Percentiles rank a stretch among this genome's conserved stretches.
Conservation (phyloP, 352 stramenopile species). For the Synura sp. region DNA sequence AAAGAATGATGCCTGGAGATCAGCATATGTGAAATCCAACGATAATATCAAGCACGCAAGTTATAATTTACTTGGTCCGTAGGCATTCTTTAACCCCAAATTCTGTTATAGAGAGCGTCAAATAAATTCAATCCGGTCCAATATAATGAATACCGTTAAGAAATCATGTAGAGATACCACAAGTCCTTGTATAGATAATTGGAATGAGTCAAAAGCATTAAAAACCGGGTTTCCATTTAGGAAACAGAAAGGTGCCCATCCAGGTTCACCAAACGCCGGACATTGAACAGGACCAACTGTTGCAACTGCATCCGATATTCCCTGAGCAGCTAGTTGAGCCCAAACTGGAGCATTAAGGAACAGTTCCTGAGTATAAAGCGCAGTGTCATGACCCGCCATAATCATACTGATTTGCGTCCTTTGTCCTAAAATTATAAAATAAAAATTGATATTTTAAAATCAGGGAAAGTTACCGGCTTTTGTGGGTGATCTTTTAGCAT, state of each 20-base stretch:
- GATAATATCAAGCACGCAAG: too few relatives aligned
- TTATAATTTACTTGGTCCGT: constrained; percentile 66
- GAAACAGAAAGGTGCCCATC: constrained; percentile 33
- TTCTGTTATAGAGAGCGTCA: background rate
- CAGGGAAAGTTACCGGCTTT: too few relatives aligned
- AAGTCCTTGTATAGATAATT: background rate
- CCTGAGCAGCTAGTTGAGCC: background rate
- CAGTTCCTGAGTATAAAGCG: too few relatives aligned
- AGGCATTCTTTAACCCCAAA: constrained; percentile 51
- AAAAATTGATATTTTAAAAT: too few relatives aligned
- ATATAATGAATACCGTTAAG: background rate
- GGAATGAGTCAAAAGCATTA: constrained; percentile 17
- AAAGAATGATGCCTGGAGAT: constrained; percentile 72
- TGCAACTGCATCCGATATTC: background rate
- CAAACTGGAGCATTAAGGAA: background rate
- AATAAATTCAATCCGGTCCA: background rate
- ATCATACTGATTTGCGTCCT: too few relatives aligned
- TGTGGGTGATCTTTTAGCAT: too few relatives aligned
- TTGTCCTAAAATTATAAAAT: too few relatives aligned
- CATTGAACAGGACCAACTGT: background rate
- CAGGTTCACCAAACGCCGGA: constrained; percentile 21
- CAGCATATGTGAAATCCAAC: too few relatives aligned
- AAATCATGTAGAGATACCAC: background rate
- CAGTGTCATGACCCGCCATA: too few relatives aligned
- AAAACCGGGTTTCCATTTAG: constrained; percentile 31